A percentile compares a stretch with the other conserved stretches of the same genome.
Evolutionary conservation across 495 filamentous ascomycete genomes (phyloP).

Genomic region (Aspergillus nanangensis): DNA sequence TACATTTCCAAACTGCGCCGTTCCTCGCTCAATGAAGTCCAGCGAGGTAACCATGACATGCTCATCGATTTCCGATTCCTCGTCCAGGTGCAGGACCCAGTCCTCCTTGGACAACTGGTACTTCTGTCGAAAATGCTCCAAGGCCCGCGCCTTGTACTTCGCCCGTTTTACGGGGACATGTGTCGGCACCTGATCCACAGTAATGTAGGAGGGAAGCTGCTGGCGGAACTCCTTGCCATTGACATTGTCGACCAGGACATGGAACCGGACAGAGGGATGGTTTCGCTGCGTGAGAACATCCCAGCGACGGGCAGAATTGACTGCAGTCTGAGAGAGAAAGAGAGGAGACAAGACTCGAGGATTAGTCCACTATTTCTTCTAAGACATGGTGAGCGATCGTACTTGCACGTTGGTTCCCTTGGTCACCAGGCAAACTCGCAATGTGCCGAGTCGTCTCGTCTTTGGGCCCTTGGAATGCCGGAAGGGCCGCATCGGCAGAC

Average conservation of each 20-base stretch:
- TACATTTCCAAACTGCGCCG: constrained; percentile 8
- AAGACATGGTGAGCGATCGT: no score
- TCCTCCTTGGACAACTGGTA: constrained; percentile 6
- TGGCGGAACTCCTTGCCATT: not conserved
- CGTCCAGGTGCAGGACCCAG: constrained; percentile 9
- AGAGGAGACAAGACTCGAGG: no score
- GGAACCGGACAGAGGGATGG: constrained; percentile 4
- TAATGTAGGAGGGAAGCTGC: constrained; percentile 5
- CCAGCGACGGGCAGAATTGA: constrained; percentile 3
- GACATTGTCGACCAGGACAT: constrained; percentile 4
- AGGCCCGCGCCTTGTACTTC: constrained; percentile 6
- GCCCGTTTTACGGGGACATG: constrained; percentile 1
- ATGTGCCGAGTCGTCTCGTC: not conserved
- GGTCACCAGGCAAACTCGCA: constrained; percentile 8
- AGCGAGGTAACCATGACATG: constrained; percentile 2
- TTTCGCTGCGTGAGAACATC: not conserved
- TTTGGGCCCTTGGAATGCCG: not conserved
- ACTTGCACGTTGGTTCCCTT: constrained; percentile 6
- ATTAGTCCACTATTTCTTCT: no score
- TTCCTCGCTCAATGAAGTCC: constrained; percentile 10
- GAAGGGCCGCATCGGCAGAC: constrained; percentile 5
- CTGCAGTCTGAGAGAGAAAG: no score
- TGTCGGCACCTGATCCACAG: constrained; percentile 2
- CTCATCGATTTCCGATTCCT: constrained; percentile 11
- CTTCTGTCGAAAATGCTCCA: constrained; percentile 6